Conservation (phyloP, 305 asterid species). For the Coffea humblotiana region DNA sequence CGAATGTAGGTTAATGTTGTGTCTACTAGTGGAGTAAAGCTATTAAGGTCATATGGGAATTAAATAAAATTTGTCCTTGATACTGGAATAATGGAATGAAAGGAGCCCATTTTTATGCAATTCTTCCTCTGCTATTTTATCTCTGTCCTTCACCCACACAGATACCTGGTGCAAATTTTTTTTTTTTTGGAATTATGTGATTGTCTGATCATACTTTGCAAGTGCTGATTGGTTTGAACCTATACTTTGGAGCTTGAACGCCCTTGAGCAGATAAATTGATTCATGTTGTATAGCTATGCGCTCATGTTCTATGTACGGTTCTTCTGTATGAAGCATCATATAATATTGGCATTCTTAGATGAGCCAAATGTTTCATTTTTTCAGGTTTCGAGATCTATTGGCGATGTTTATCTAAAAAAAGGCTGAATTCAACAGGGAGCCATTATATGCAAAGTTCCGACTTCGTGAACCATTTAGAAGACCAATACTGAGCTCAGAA, state of each 20-base stretch:
- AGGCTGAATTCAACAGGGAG: constrained; percentile 84
- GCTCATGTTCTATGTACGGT: not conserved
- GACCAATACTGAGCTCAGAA: constrained; percentile 78
- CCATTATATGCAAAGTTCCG: constrained; percentile 77
- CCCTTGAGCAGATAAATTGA: not conserved
- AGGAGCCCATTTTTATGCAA: not conserved
- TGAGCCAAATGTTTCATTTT: constrained; percentile 15
- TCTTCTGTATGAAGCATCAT: not conserved
- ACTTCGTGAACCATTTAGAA: constrained; percentile 67
- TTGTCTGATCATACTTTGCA: not conserved
- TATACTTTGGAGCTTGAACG: not conserved
- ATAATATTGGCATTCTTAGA: constrained; percentile 7
- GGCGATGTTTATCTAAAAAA: constrained; percentile 87
- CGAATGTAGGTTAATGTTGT: not conserved
- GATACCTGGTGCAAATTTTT: not conserved
- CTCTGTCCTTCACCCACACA: not conserved
- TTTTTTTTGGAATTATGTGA: not conserved
- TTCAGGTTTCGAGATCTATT: constrained; percentile 84
- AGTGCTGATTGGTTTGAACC: not conserved
- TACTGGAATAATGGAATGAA: not conserved
- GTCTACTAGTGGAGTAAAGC: not conserved
- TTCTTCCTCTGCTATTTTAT: not conserved
- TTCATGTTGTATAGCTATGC: not conserved
- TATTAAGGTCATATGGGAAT: not conserved
- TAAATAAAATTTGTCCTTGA: not conserved